Evolutionary conservation across 2,329 filamentous ascomycete genomes (phyloP), one percentile per base, ranked within the genome.

Genomic region (Xylariaceae sp.): DNA sequence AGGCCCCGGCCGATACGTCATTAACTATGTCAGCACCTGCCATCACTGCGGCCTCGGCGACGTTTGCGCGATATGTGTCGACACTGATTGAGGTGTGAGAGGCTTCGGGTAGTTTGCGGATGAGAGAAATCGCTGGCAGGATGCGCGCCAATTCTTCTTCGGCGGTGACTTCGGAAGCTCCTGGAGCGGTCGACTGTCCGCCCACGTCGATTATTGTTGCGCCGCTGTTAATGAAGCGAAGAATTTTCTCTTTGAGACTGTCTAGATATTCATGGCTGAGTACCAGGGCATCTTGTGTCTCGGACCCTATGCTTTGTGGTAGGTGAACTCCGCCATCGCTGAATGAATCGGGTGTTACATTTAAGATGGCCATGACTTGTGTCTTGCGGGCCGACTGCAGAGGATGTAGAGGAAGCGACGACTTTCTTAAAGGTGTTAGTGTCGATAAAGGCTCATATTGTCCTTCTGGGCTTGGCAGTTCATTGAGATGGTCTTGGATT

Each of bases 261-360:
- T 67, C 60, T 20, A 71, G 60, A 35, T 49, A n/a, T n/a, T n/a
- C n/a, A n/a, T n/a, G n/a, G n/a, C n/a, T n/a, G n/a, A n/a, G n/a
- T n/a, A n/a, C n/a, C n/a, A n/a, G n/a, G n/a, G n/a, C n/a, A 50
- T 17, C 23, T 10, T 2, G 44, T 29, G 8, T 41, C 20, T 37
- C 29, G 20, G n/a, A 5, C 8, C 40, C 22, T 3, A 37, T 39
- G 4, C 27, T 37, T 22, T 45, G 35, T 4, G 43, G 70, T 67
- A 47, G 32, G 64, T 90, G 79, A 7, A 73, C 60, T 7, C 90
- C 90, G 42, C 90, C 92, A 62, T 97, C 91, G 1, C 92, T 97
- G 71, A 98, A 98, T 8, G 92, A 97, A 68, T 98, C 92, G 0
- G 92, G 92, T 0, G 93, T 97, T 42, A 95, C 71, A 67, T 98